Base-by-base conservation (phyloP, 768 basidiomycete species). In the Coprinellus micaceus region DNA sequence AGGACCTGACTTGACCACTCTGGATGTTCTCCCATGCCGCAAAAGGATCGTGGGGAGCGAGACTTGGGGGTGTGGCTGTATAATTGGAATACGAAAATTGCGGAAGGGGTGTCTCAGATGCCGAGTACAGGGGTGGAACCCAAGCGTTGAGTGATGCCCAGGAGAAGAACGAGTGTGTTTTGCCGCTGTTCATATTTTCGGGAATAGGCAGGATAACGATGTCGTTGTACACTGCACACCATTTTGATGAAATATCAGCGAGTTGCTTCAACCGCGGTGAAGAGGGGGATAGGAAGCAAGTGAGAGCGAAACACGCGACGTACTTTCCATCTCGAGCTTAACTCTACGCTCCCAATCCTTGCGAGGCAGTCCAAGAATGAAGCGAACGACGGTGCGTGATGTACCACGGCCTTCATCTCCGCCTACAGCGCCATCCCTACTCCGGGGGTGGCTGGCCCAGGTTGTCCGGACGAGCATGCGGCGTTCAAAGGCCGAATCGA, bases 131-230 rank as follows among this genome's bases (percentile, higher is more conserved):
- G 19, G 90, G 86, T 40, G 94, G 94, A 0, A 98, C 93, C 82
- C 91, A 94, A 10, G 94, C 94, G 62, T 91, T 86, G 65, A 86
- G 82, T 36, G 91, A 83, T 4, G 95, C 92, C 96, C 96, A 98
- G 13, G 84, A 82, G 76, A 94, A 98, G 74, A 87, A 98, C 1
- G 88, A 83, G 66, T 96, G 80, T 4, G 91, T 90, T 71, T 98
- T 98, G 55, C 96, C 96, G 47, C 81, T 75, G 71, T 98, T 98
- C 96, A 98, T 98, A 70, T 98, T 97, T 74, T 98, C 96, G 10
- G 82, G 66, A 43, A 87, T 84, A 25, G 92, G 89, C 43, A 97
- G 78, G 47, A 95, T 78, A 60, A 94, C 75, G 56, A 95, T 88
- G 68, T 94, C 93, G 65, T 92, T 89, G 69, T 86, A 92, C 68